These are phyloP conservation scores for Ophiostoma piceae DNA, from an alignment of 2,329 filamentous ascomycete genomes.

Conservation along the genomic window DNA sequence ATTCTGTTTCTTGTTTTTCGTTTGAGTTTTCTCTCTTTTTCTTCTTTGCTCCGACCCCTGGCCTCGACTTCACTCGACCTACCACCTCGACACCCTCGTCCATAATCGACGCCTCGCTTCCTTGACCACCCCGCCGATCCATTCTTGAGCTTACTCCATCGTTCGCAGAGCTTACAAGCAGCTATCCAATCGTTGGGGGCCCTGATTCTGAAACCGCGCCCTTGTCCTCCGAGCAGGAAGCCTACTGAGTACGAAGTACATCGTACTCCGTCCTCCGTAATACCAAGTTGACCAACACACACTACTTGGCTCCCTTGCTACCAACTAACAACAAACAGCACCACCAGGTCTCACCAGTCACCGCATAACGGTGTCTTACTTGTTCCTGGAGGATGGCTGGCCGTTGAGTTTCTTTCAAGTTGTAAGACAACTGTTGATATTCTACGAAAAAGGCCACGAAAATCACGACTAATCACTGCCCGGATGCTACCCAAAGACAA, in stretches of 20 bases:
- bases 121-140: constrained; percentile 17
- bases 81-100: not conserved
- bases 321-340: not conserved
- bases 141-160: constrained; percentile 15
- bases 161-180: not conserved
- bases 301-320: not conserved
- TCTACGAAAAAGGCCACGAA: not conserved
- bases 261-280: not conserved
- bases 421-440: constrained; percentile 3
- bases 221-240: not conserved
- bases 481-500: not conserved
- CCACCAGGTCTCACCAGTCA: not conserved
- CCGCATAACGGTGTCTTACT: not conserved
- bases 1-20: not conserved
- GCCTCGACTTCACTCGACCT: not conserved
- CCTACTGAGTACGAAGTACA: not conserved
- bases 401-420: not conserved
- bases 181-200: not conserved
- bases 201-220: constrained; percentile 4
- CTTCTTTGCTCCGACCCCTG: not conserved
- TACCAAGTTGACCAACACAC: not conserved
- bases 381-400: constrained; percentile 12
- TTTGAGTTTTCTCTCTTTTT: not conserved
- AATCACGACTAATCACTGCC: not conserved
- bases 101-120: not conserved